Percentiles rank a stretch among this genome's conserved stretches.
Conservation (phyloP, 2,329 filamentous ascomycete genomes). For the Dothideomycetidae sp. region DNA sequence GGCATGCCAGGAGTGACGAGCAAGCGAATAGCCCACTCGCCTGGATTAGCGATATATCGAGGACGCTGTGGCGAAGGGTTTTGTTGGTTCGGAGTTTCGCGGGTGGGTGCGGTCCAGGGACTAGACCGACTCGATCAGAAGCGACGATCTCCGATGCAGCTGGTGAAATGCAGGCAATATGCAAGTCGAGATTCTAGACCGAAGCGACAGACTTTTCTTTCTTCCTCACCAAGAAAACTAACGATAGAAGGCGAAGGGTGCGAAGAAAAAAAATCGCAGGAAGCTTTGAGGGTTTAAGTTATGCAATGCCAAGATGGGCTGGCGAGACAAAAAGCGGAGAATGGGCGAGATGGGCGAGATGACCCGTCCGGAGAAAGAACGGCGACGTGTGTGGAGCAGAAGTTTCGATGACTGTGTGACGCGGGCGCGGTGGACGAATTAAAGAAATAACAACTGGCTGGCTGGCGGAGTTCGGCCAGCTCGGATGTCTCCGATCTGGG, state of each 20-base stretch:
- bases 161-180: background rate
- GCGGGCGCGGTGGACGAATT: background rate
- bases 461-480: background rate
- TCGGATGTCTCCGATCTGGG: background rate
- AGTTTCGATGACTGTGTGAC: no score
- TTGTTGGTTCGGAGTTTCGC: background rate
- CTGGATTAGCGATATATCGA: no score
- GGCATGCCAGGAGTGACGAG: constrained; percentile 11
- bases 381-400: no score
- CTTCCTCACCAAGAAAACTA: no score
- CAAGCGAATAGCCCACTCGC: background rate
- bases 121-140: background rate
- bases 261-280: background rate
- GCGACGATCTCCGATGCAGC: background rate
- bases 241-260: background rate
- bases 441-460: background rate
- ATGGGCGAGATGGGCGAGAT: no score
- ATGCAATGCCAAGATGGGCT: constrained; percentile 9
- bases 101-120: background rate
- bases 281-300: constrained; percentile 6
- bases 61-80: no score
- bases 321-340: background rate
- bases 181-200: no score
- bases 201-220: no score
- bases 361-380: background rate